Base-by-base conservation (phyloP, 331 rosid genomes). In the Pyracantha coccinea region DNA sequence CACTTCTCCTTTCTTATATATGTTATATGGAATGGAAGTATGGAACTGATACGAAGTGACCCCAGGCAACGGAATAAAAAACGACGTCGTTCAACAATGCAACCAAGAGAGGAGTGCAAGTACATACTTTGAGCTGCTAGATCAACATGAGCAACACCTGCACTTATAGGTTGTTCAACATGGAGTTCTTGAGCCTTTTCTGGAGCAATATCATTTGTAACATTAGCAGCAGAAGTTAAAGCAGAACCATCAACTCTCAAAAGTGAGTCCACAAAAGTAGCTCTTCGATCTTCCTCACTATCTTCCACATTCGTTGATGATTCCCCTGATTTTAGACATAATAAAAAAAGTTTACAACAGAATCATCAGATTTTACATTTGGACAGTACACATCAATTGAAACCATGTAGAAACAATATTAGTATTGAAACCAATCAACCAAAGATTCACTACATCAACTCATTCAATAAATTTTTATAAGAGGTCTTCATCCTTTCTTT, bases 181-280 rank as follows among this genome's bases (percentile, higher is more conserved):
- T 16, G 58, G 53, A 47, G 75, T 81, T 54, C 80, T 55, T 70
- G 84, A 75, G 69, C 45, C 73, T 79, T 66, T 74, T 87, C 83
- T 31, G 73, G 78, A 80, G 47, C 60, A 68, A 59, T 60, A 67
- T 73, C 32, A 72, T 72, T 78, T 71, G 44, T 55, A 73, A 75
- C 80, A 57, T 86, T 85, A 73, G 78, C 85, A 74, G 86, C 72
- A 53, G 82, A 75, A 53, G 71, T 74, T 68, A 79, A 88, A 62
- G 82, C 74, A 79, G 89, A 81, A 66, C 78, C 82, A 79, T 80
- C 83, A 20, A 80, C 87, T 63, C 79, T 84, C 69, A 94, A 85
- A 75, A 94, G 82, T 10, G 96, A 92, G 82, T 88, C 91, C 83
- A 94, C 96, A 77, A 94, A 94, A 76, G 86, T 79, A 75, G 96